These are phyloP conservation scores for Anthostomella pinea DNA, from an alignment of 2,329 filamentous ascomycete genomes.

Conservation along the genomic window DNA sequence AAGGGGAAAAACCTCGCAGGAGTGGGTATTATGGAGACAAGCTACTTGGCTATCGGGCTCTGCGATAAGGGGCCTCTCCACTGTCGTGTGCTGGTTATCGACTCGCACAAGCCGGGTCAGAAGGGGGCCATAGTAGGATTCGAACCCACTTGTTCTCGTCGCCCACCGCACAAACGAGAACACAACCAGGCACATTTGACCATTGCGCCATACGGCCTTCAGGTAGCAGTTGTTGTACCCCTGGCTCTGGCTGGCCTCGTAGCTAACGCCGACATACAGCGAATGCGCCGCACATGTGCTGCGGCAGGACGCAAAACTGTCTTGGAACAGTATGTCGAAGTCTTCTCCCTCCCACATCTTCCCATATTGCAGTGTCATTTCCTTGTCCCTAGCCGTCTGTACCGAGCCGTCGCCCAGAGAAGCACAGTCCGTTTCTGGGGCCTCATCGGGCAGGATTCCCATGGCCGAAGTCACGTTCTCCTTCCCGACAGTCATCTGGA, in stretches of 20 bases:
- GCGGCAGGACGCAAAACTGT: background rate
- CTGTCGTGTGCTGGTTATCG: too few relatives aligned
- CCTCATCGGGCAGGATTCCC: background rate
- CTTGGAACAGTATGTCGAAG: slow-evolving; percentile 1
- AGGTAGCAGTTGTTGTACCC: slow-evolving; percentile 2
- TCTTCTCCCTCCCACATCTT: background rate
- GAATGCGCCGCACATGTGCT: slow-evolving; percentile 2
- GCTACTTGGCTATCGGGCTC: too few relatives aligned
- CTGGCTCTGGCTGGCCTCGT: background rate
- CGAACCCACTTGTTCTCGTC: too few relatives aligned
- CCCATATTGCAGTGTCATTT: background rate
- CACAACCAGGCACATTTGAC: too few relatives aligned
- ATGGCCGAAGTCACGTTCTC: background rate
- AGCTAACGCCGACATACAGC: slow-evolving; percentile 2
- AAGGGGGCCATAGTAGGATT: too few relatives aligned
- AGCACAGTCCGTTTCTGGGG: background rate
- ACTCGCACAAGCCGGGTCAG: too few relatives aligned
- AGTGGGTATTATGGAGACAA: too few relatives aligned
- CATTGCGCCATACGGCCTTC: too few relatives aligned
- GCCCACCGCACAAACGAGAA: too few relatives aligned
- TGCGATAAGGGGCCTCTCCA: too few relatives aligned
- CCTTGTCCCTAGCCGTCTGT: background rate
- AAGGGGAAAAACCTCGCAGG: too few relatives aligned
- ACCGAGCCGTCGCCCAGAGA: background rate
- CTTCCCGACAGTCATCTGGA: background rate